Base-by-base conservation (phyloP, 257 asterid species). In the Scutellaria baicalensis region DNA sequence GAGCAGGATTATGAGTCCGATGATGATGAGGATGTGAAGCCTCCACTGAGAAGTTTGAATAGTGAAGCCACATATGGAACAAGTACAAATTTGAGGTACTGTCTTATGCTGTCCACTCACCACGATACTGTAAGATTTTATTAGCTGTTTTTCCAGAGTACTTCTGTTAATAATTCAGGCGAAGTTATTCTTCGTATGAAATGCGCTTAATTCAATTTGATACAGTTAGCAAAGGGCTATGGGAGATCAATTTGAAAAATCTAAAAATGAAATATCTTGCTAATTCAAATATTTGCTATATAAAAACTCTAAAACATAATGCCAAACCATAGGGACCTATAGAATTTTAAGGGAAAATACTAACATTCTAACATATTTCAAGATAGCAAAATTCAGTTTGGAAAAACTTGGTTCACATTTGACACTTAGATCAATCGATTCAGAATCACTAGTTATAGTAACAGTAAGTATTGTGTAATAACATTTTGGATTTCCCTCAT, bases 1-100 rank as follows among this genome's bases (percentile, higher is more conserved):
- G 89, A 87, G 1, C 77, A 55, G n/a, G 84, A 63, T 66, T 84
- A 79, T 66, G 95, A 85, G 70, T 93, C 95, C 56, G 97, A 90
- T 54, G 85, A 79, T 49, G 97, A 88, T 50, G 88, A 79, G 72
- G 80, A 83, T 64, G 89, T 73, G 70, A 83, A 79, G 71, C 81
- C 80, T 74, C 65, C 69, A 8, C 68, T 40, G 12, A 78, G 87
- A 75, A 88, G 86, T 78, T 52, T 82, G 72, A 72, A 75, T 59
- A 72, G 75, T 9, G 85, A 77, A 59, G 64, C 70, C 63, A 66
- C 78, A 35, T 75, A 59, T 33, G 76, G 64, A 51, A 66, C 66
- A 52, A 79, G 77, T 69, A 47, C 83, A 70, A 74, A 79, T 74
- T 59, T 59, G 79, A 88, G 93, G 97, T 89, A 80, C 23, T 78